Evolutionary conservation across 257 asterid genomes (phyloP).

Genomic region (Prunella vulgaris): DNA sequence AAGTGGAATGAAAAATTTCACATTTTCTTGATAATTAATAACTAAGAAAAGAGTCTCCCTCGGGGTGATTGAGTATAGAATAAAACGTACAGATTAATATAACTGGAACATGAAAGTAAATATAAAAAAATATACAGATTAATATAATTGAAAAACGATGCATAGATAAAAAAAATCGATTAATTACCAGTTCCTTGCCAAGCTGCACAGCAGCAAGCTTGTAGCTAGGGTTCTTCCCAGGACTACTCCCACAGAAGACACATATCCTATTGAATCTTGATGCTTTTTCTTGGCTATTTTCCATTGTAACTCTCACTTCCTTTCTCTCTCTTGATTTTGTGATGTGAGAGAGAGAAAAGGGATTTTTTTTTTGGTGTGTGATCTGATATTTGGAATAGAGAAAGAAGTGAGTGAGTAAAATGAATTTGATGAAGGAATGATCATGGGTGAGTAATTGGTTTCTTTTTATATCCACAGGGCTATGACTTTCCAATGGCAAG

Average conservation of each 20-base stretch:
- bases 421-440: constrained; percentile 22
- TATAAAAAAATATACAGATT: no score
- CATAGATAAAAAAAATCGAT: not conserved
- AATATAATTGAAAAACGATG: no score
- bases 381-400: not conserved
- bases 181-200: constrained; percentile 58
- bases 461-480: constrained; percentile 46
- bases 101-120: no score
- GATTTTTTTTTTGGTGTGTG: no score
- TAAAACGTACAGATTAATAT: no score
- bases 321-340: not conserved
- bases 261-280: constrained; percentile 80
- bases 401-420: not conserved
- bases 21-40: not conserved
- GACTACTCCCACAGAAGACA: constrained; percentile 84
- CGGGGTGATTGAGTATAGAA: no score
- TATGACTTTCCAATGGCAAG: constrained; percentile 17
- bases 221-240: constrained; percentile 72
- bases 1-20: not conserved
- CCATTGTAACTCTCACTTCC: constrained; percentile 52
- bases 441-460: constrained; percentile 25
- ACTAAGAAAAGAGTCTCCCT: no score
- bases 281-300: constrained; percentile 32
- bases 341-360: not conserved
- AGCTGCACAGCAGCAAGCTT: constrained; percentile 77